Evolutionary conservation across 768 basidiomycete species (phyloP).

Genomic region (Tylopilus rubrobrunneus): DNA sequence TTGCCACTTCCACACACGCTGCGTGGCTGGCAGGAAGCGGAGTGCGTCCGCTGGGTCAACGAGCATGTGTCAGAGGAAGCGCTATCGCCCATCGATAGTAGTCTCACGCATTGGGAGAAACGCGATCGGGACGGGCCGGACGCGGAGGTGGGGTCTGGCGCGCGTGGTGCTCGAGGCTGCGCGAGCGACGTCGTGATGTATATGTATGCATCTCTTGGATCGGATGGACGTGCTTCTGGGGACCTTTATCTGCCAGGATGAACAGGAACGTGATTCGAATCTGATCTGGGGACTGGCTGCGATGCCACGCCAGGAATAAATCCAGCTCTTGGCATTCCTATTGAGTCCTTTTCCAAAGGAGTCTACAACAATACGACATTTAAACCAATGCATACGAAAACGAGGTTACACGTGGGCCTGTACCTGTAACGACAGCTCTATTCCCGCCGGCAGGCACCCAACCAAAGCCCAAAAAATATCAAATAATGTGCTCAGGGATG

Average conservation of each 20-base stretch:
- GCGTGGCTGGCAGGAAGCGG: constrained; percentile 93
- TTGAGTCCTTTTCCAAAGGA: no score
- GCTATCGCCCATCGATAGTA: constrained; percentile 75
- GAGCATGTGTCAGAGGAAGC: constrained; percentile 84
- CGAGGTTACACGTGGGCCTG: no score
- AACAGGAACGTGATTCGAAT: no score
- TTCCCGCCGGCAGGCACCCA: no score
- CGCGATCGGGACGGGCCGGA: constrained; percentile 55
- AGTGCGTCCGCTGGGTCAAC: constrained; percentile 95
- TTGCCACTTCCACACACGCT: constrained; percentile 82
- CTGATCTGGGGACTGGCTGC: no score
- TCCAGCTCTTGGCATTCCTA: no score
- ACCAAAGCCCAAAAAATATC: no score
- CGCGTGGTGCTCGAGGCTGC: constrained; percentile 57
- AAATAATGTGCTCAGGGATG: neutral
- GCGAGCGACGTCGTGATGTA: constrained; percentile 4
- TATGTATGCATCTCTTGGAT: neutral
- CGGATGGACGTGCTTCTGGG: neutral
- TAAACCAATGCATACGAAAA: no score
- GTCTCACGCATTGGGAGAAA: constrained; percentile 77
- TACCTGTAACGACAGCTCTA: neutral
- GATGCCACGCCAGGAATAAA: no score
- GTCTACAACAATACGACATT: no score
- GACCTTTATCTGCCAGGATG: no score
- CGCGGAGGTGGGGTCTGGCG: constrained; percentile 50